These are phyloP conservation scores for Tritrichomonas musculus DNA, from an alignment of 208 protist species.

Conservation along the genomic window DNA sequence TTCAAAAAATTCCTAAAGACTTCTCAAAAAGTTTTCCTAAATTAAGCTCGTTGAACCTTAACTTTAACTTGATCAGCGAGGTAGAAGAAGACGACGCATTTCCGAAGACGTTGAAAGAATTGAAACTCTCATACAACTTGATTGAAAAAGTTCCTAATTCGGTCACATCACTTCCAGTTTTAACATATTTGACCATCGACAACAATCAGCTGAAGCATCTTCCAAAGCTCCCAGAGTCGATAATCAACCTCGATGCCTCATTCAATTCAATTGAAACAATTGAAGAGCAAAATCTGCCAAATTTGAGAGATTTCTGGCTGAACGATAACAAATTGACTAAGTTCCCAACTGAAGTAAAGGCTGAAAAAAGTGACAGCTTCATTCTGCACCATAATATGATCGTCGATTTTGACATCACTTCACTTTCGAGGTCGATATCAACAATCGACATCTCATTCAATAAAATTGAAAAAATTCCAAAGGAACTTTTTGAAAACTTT, in stretches of 20 bases:
- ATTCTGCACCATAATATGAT: neutral
- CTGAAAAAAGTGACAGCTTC: neutral
- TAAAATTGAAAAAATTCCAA: neutral
- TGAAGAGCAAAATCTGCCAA: neutral
- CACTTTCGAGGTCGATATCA: neutral
- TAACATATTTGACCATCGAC: neutral
- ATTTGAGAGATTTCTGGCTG: neutral
- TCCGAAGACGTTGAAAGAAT: neutral
- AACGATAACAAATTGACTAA: neutral
- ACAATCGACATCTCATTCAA: neutral
- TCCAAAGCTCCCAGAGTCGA: neutral
- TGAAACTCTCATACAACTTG: neutral
- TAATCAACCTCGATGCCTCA: neutral
- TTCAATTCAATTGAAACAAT: neutral
- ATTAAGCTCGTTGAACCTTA: neutral
- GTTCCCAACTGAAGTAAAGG: neutral
- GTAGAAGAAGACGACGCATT: neutral
- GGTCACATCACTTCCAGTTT: neutral
- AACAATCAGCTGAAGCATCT: neutral
- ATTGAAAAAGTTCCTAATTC: neutral
- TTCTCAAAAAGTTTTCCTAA: neutral
- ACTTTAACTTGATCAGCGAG: neutral
- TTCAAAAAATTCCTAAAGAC: neutral
- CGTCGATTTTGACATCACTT: neutral
- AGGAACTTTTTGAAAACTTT: neutral